Conservation (phyloP, 1,284 basidiomycete genomes). For the Vanrija humicola region DNA sequence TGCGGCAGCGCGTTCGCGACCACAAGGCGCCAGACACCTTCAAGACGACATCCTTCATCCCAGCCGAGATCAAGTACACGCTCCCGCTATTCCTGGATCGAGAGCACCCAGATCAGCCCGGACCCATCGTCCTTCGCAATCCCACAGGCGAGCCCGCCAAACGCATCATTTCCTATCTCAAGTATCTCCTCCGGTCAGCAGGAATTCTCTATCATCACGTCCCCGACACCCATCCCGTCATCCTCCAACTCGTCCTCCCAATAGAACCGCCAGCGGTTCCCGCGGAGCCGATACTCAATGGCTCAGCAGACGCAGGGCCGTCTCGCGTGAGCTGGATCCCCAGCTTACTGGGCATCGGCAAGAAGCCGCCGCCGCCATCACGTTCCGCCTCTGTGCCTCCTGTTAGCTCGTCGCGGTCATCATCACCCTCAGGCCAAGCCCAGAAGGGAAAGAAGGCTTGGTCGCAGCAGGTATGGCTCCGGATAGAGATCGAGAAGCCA, state of each 20-base stretch:
- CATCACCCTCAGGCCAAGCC: background rate
- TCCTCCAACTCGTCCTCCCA: slow-evolving; percentile 36
- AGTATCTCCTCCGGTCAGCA: slow-evolving; percentile 54
- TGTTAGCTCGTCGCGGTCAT: too few relatives aligned
- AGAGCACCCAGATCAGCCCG: background rate
- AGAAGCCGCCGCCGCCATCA: slow-evolving; percentile 2
- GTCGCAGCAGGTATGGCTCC: slow-evolving; percentile 18
- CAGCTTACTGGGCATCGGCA: slow-evolving; percentile 13
- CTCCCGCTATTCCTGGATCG: slow-evolving; percentile 44
- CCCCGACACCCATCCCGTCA: slow-evolving; percentile 14
- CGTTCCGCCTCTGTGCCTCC: slow-evolving; percentile 27
- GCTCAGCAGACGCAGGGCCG: too few relatives aligned
- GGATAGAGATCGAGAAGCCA: slow-evolving; percentile 12
- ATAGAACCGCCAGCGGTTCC: slow-evolving; percentile 1
- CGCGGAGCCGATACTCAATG: background rate
- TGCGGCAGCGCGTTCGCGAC: slow-evolving; percentile 21
- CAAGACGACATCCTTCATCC: slow-evolving; percentile 54
- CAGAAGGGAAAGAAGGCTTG: slow-evolving; percentile 13
- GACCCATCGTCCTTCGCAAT: slow-evolving; percentile 42
- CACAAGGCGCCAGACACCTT: slow-evolving; percentile 38
- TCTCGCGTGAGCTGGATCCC: slow-evolving; percentile 12
- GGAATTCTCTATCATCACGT: slow-evolving; percentile 55
- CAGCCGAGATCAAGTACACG: slow-evolving; percentile 51
- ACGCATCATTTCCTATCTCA: slow-evolving; percentile 48
- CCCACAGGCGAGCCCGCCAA: slow-evolving; percentile 41